Evolutionary conservation across 2,329 filamentous ascomycete species (phyloP), one percentile per base, ranked within the genome.

Genomic region (Stachybotrys elegans): DNA sequence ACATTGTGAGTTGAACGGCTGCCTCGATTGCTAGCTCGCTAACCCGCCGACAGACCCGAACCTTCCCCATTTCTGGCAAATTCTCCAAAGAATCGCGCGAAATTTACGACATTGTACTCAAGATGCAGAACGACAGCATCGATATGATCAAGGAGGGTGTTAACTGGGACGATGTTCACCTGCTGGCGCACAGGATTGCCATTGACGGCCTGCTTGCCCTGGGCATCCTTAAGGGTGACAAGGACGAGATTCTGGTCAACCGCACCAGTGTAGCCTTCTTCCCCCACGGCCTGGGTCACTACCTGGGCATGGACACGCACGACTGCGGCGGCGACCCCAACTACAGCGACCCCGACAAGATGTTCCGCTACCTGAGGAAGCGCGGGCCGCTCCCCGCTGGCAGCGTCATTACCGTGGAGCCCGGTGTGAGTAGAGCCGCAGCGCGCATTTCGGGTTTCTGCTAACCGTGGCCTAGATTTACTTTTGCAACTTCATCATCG

Each of bases 361-460:
- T 96, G 76, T 97, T 96, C 68, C 77, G 81, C 43, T 97, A 96
- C 60, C 70, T 98, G 48, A 76, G 93, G 36, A 83, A 95, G 31
- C 74, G 93, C 43, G 84, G 87, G 12, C 75, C 68, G 19, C 65
- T 96, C 39, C 88, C 89, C 0, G 84, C 82, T 1, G 85, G 86
- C 7, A 84, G 84, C 40, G 88, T 98, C 20, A 83, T 98, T 43
- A 98, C 93, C 0, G 92, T 97, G 31, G 93, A 98, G 71, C 93
- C 93, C 12, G 93, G 93, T 39, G 81, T 88, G 72, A 66, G 81
- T 72, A 27, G 8, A 12, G 5, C 11, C 11, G 8, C 9, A 11
- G 35, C 35, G 35, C 22, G 25, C 9, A 29, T 29, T 29, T 8
- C 8, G n/a, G 25, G 25, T 29, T 29, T 29, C 8, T n/a, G n/a